A percentile compares a stretch with the other conserved stretches of the same genome.
Conservation (phyloP, 352 stramenopile species). For the Blastocystis sp. region DNA sequence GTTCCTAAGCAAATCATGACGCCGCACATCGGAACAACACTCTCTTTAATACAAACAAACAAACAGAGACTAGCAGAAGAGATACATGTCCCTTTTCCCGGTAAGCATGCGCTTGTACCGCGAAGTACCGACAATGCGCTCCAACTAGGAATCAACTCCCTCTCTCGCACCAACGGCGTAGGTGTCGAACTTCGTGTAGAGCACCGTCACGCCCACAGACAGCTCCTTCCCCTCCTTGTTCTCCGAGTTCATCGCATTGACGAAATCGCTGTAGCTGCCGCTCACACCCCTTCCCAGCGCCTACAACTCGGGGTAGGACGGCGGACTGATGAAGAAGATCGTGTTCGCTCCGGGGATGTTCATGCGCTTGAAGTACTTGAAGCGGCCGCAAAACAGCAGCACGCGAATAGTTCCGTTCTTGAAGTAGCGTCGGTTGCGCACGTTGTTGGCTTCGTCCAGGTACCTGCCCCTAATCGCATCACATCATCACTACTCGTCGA, state of each 20-base stretch:
- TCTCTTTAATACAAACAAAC: not conserved
- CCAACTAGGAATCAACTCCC: slow-evolving; percentile 29
- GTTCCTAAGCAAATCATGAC: not conserved
- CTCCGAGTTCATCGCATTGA: slow-evolving; percentile 56
- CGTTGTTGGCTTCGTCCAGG: slow-evolving; percentile 8
- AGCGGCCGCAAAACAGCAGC: slow-evolving; percentile 61
- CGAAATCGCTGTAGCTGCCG: slow-evolving; percentile 53
- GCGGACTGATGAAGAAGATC: slow-evolving; percentile 56
- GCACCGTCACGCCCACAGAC: slow-evolving; percentile 46
- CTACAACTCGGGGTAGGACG: slow-evolving; percentile 53
- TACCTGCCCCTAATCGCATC: not conserved
- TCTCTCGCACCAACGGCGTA: not conserved
- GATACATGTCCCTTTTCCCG: slow-evolving; percentile 53
- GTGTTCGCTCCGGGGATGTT: slow-evolving; percentile 36
- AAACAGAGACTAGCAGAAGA: slow-evolving; percentile 68
- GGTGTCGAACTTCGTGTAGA: slow-evolving; percentile 55
- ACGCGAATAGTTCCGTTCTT: slow-evolving; percentile 64
- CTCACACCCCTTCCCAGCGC: not conserved
- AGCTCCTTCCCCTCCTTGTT: slow-evolving; percentile 43
- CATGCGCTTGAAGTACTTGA: slow-evolving; percentile 61
- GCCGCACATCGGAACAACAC: not conserved
- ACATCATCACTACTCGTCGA: slow-evolving; percentile 34
- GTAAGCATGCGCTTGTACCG: slow-evolving; percentile 66
- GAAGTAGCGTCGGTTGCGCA: slow-evolving; percentile 57
- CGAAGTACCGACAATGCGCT: slow-evolving; percentile 55